Percentiles rank a stretch among this genome's conserved stretches.
Evolutionary conservation across 805 yeast genomes (phyloP).

Genomic region (Suhomyces xylopsoci): DNA sequence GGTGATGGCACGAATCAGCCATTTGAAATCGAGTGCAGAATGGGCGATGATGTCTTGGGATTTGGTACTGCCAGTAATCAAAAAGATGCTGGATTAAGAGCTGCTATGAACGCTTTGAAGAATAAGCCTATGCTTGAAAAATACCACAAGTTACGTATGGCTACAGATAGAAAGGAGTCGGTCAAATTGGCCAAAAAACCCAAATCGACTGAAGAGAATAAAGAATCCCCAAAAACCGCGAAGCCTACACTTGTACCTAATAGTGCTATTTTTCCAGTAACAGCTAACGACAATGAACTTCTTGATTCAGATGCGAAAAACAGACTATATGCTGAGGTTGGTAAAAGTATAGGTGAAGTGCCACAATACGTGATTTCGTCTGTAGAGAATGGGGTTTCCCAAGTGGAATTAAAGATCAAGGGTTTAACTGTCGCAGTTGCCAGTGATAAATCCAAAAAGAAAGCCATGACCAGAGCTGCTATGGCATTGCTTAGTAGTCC

Average conservation of each 20-base stretch:
- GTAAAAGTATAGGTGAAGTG: slow-evolving; percentile 29
- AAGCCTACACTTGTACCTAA: slow-evolving; percentile 2
- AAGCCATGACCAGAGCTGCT: slow-evolving; percentile 41
- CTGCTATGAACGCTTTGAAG: slow-evolving; percentile 77
- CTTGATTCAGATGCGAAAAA: slow-evolving; percentile 37
- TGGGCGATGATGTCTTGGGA: slow-evolving; percentile 67
- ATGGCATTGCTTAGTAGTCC: slow-evolving; percentile 30
- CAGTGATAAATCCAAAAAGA: slow-evolving; percentile 35
- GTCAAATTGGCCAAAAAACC: slow-evolving; percentile 10
- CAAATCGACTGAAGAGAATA: slow-evolving; percentile 4
- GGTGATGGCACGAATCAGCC: slow-evolving; percentile 50
- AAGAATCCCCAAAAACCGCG: not conserved
- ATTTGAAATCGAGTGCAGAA: slow-evolving; percentile 61
- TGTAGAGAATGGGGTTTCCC: slow-evolving; percentile 5
- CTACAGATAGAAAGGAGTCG: slow-evolving; percentile 18
- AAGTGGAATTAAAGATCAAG: slow-evolving; percentile 26
- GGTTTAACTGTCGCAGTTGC: slow-evolving; percentile 30
- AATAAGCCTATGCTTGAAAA: slow-evolving; percentile 61
- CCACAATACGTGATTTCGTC: slow-evolving; percentile 29
- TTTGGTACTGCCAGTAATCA: slow-evolving; percentile 65
- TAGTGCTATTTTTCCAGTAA: slow-evolving; percentile 24
- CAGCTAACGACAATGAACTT: slow-evolving; percentile 21
- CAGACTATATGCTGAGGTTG: slow-evolving; percentile 37
- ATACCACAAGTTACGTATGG: slow-evolving; percentile 51
- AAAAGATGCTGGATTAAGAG: slow-evolving; percentile 77